Percentiles rank a stretch among this genome's conserved stretches.
Evolutionary conservation across 768 basidiomycete genomes (phyloP).

Genomic region (Russula lepida): DNA sequence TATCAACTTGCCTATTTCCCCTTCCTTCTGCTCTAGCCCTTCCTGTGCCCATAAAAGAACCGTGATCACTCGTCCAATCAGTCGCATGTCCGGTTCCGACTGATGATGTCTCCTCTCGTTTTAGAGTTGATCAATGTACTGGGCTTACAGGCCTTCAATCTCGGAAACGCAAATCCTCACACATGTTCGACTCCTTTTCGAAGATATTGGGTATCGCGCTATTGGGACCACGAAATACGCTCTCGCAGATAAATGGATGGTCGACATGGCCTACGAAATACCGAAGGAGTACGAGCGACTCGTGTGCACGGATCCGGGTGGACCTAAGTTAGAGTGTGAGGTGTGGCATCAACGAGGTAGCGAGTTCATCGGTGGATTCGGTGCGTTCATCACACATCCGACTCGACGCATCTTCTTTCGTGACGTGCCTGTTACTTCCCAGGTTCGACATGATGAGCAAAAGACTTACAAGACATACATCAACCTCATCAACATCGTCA

Average conservation of each 20-base stretch:
- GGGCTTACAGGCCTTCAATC: conserved; percentile 57
- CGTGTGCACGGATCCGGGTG: conserved; percentile 23
- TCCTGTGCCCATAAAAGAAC: conserved; percentile 18
- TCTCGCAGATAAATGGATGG: conserved; percentile 75
- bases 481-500: conserved; percentile 79
- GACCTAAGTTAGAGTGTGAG: conserved; percentile 71
- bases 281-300: conserved; percentile 53
- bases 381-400: conserved; percentile 36
- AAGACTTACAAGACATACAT: conserved; percentile 81
- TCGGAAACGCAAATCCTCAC: conserved; percentile 63
- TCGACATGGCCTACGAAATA: conserved; percentile 53
- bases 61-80: conserved; percentile 7
- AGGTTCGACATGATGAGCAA: conserved; percentile 92
- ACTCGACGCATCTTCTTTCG: too few species aligned
- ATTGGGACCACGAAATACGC: conserved; percentile 89
- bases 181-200: conserved; percentile 61
- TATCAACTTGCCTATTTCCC: neutral
- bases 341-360: conserved; percentile 86
- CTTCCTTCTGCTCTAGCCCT: too few species aligned
- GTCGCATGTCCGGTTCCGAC: neutral
- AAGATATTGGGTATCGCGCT: conserved; percentile 84
- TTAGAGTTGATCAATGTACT: conserved; percentile 41
- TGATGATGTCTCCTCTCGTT: neutral
- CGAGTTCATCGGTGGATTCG: conserved; percentile 85
- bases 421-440: neutral